Base-by-base conservation (phyloP, 2,329 filamentous ascomycete species). In the Ambrosiella xylebori region DNA sequence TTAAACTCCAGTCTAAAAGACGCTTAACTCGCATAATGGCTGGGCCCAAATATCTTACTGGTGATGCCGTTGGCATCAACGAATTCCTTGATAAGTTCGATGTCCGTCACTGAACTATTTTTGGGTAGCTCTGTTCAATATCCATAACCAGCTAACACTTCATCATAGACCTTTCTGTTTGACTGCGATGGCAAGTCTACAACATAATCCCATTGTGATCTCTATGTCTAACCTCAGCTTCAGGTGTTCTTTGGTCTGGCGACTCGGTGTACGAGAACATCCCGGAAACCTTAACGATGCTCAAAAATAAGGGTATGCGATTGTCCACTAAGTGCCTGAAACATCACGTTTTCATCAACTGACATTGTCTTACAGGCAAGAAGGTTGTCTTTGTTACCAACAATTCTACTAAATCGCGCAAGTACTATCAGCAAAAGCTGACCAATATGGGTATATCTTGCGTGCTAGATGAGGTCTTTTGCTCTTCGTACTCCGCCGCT, bases 341-440 rank as follows among this genome's bases (percentile, higher is more conserved):
- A 54, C 54, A 19, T 61, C 15, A 13, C 50, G 17, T 59, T 63
- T 17, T 45, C 52, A 17, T 56, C 12, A 38, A 13, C 55, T 50
- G 51, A 49, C 37, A 50, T 13, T 9, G 15, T 9, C 47, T 50
- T 11, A 19, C 11, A 93, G 90, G 88, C 67, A 98, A 98, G 71
- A 85, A 85, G 68, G 79, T 93, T 39, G 83, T 98, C 57, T 98
- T 98, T 68, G 93, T 98, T 56, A 98, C 93, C 45, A 98, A 98
- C 74, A 98, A 98, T 74, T 96, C 89, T 67, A 97, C 93, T 59
- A 98, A 98, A 70, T 95, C 91, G 9, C 85, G 93, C 59, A 75
- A 79, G 54, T 89, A 96, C 68, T 98, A 98, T 72, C 84, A 86
- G 69, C 88, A 91, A 74, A 98, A 97, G 68, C 84, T 98, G 61